Evolutionary conservation across 129 eudicot genomes (phyloP).

Genomic region (Tagetes erecta): DNA sequence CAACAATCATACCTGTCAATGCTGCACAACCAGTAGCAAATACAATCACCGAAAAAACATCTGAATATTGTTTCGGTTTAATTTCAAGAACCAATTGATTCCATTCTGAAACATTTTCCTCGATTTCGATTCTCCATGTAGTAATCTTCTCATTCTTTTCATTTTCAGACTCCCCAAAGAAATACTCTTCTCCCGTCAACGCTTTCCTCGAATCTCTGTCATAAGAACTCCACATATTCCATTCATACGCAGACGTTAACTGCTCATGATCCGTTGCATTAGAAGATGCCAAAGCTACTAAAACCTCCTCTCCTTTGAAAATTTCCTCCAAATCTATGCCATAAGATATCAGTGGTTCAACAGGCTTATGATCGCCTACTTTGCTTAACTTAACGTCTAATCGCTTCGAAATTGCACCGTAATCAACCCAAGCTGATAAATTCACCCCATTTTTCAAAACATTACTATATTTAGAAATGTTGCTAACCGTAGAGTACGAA

Average conservation of each 20-base stretch:
- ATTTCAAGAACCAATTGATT: slow-evolving; percentile 59
- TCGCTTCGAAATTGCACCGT: slow-evolving; percentile 56
- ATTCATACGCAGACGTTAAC: slow-evolving; percentile 36
- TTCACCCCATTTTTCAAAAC: slow-evolving; percentile 46
- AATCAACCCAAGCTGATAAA: slow-evolving; percentile 64
- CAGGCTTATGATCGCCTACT: slow-evolving; percentile 49
- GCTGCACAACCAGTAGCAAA: slow-evolving; percentile 60
- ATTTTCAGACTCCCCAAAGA: too few species aligned
- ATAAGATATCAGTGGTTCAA: slow-evolving; percentile 49
- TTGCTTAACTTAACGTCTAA: slow-evolving; percentile 61
- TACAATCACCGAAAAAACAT: slow-evolving; percentile 44
- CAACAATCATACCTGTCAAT: slow-evolving; percentile 46
- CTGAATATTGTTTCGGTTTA: slow-evolving; percentile 35
- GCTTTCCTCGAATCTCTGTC: too few species aligned
- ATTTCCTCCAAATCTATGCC: slow-evolving; percentile 49
- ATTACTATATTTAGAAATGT: slow-evolving; percentile 39
- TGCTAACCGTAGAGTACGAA: slow-evolving; percentile 44
- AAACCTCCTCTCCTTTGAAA: slow-evolving; percentile 55
- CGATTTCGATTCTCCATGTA: slow-evolving; percentile 52
- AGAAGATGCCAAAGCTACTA: slow-evolving; percentile 50
- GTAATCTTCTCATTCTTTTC: too few species aligned
- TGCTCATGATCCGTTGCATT: slow-evolving; percentile 40
- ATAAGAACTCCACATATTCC: neutral
- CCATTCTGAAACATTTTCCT: slow-evolving; percentile 46
- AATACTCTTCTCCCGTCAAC: too few species aligned